Conservation (phyloP, 139 green algal genomes). For the Dunaliella primolecta region DNA sequence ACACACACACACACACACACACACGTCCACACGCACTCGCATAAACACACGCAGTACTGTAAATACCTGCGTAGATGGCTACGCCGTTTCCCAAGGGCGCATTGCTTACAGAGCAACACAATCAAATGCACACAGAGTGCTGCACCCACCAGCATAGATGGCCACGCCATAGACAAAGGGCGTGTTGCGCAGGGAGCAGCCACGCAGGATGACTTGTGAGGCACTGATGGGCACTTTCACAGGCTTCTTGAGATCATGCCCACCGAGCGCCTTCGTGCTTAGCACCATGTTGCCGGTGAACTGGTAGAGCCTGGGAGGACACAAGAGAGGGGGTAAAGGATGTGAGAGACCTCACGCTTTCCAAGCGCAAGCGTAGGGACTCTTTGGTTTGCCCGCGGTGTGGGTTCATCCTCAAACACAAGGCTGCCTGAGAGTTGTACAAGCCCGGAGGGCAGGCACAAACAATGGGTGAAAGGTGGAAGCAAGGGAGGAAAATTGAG, state of each 20-base stretch:
- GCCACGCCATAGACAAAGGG: constrained; percentile 69
- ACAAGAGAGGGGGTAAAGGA: too few species aligned
- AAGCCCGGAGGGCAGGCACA: too few species aligned
- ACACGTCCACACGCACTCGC: background rate
- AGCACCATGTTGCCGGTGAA: constrained; percentile 74
- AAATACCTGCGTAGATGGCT: constrained; percentile 87
- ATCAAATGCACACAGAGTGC: background rate
- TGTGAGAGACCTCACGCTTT: too few species aligned
- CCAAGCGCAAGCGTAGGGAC: too few species aligned
- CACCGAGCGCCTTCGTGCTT: too few species aligned
- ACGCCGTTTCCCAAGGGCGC: constrained; percentile 62
- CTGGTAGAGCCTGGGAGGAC: constrained; percentile 68
- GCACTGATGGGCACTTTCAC: constrained; percentile 53
- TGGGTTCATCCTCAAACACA: too few species aligned
- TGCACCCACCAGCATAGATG: constrained; percentile 81
- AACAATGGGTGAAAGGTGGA: too few species aligned
- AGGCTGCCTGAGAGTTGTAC: too few species aligned
- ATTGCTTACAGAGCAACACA: constrained; percentile 88
- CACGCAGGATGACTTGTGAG: constrained; percentile 68
- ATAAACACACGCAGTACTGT: background rate
- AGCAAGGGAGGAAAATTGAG: too few species aligned
- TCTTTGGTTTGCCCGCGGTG: too few species aligned
- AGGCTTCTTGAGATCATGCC: background rate
- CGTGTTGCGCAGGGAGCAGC: constrained; percentile 88
- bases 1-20: background rate